Evolutionary conservation across 805 yeast species (phyloP).

Genomic region (Ascoidea rubescens): DNA sequence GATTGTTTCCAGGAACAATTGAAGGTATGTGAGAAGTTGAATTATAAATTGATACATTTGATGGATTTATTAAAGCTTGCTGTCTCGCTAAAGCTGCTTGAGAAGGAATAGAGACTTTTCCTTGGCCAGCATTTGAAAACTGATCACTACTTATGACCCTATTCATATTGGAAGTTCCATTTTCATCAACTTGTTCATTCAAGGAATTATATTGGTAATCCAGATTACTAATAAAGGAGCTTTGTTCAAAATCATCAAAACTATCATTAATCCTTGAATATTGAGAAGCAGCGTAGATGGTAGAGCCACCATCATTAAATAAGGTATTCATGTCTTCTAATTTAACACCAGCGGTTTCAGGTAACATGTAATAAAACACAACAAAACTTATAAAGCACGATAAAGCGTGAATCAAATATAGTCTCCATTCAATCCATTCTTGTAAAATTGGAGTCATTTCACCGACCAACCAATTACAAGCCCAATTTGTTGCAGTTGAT

Average conservation of each 20-base stretch:
- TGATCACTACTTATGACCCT: not conserved
- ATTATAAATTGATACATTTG: not conserved
- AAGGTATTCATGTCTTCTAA: constrained; percentile 87
- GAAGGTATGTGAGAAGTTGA: constrained; percentile 9
- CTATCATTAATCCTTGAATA: constrained; percentile 13
- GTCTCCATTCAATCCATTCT: constrained; percentile 62
- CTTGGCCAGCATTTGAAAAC: not conserved
- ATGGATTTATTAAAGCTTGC: not conserved
- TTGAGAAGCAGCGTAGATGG: constrained; percentile 16
- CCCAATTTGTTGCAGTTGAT: constrained; percentile 89
- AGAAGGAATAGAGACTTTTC: not conserved
- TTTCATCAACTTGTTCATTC: constrained; percentile 4
- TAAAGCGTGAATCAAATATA: constrained; percentile 70
- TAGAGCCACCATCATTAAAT: constrained; percentile 51
- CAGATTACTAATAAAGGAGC: constrained; percentile 2
- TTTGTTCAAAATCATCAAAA: constrained; percentile 11
- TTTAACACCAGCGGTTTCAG: constrained; percentile 82
- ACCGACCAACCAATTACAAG: constrained; percentile 84
- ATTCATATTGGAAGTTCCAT: not conserved
- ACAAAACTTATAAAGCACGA: constrained; percentile 64
- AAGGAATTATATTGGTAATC: constrained; percentile 10
- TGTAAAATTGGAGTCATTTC: constrained; percentile 81
- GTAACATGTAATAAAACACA: constrained; percentile 60
- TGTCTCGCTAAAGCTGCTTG: not conserved
- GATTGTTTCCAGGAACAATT: constrained; percentile 29